Evolutionary conservation across 257 asterid species (phyloP).

Genomic region (Primulina eburnea): DNA sequence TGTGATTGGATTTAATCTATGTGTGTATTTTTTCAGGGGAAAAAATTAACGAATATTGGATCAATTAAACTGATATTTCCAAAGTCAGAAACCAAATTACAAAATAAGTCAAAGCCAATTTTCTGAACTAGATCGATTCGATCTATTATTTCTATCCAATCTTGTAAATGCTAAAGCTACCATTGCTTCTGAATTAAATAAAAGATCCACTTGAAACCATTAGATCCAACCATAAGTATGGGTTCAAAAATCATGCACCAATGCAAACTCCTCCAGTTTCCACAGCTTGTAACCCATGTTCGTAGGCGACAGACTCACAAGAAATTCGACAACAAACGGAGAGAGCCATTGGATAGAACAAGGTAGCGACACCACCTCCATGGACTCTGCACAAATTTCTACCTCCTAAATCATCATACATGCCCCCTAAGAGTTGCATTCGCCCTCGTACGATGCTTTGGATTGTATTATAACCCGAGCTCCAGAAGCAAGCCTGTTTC

Average conservation of each 20-base stretch:
- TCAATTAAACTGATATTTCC: too few species aligned
- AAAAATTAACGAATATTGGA: not conserved
- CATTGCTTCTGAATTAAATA: not conserved
- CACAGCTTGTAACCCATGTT: not conserved
- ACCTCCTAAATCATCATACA: not conserved
- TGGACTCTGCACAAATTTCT: slow-evolving; percentile 2
- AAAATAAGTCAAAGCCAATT: too few species aligned
- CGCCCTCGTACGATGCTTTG: slow-evolving; percentile 35
- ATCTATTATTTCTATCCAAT: too few species aligned
- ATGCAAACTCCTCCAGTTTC: not conserved
- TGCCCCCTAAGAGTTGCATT: slow-evolving; percentile 26
- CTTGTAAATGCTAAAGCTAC: not conserved
- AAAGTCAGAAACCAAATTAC: not conserved
- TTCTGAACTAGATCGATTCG: not conserved
- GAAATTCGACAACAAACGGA: not conserved
- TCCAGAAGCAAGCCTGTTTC: slow-evolving; percentile 97
- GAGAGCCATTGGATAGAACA: not conserved
- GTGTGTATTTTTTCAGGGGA: too few species aligned
- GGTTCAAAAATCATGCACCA: not conserved
- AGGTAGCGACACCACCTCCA: not conserved
- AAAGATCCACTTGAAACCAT: not conserved
- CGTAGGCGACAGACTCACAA: not conserved
- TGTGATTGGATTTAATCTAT: too few species aligned
- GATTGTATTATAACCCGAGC: slow-evolving; percentile 95
- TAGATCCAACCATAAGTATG: not conserved